These are phyloP conservation scores for Thermochaetoides thermophila DNA, from an alignment of 495 filamentous ascomycete species.

Conservation along the genomic window DNA sequence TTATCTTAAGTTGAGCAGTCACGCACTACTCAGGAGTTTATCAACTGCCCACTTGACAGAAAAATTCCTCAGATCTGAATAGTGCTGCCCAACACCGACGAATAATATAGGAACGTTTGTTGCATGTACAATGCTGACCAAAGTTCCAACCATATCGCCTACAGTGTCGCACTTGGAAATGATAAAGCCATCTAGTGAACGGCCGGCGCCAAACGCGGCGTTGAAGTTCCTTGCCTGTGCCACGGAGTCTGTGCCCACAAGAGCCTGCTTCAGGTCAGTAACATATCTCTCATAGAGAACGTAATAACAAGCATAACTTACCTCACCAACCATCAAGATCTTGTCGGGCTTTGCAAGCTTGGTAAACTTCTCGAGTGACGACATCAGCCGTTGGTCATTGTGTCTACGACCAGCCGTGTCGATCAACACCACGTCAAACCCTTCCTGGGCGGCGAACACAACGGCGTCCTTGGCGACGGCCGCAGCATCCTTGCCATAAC, in stretches of 20 bases:
- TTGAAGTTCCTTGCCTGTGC: constrained; percentile 95
- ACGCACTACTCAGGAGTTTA: constrained; percentile 44
- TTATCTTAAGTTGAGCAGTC: constrained; percentile 1
- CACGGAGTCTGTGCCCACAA: constrained; percentile 89
- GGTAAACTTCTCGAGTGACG: constrained; percentile 87
- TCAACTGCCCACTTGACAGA: constrained; percentile 83
- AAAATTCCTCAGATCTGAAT: constrained; percentile 83
- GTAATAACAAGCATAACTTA: constrained; percentile 13
- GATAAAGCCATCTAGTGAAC: constrained; percentile 84
- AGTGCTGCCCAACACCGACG: constrained; percentile 90
- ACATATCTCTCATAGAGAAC: background rate
- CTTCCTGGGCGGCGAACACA: constrained; percentile 52
- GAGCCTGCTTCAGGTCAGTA: constrained; percentile 36
- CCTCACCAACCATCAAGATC: constrained; percentile 96
- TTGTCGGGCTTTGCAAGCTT: constrained; percentile 93
- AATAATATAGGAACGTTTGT: constrained; percentile 92
- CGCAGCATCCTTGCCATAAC: constrained; percentile 94
- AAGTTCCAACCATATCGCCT: constrained; percentile 92
- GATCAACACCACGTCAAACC: constrained; percentile 88
- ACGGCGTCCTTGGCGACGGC: constrained; percentile 92
- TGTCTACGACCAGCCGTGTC: constrained; percentile 91
- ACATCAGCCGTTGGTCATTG: constrained; percentile 92
- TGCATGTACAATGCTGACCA: constrained; percentile 95
- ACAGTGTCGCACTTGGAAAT: constrained; percentile 98
- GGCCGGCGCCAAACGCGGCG: constrained; percentile 65